These are phyloP conservation scores for Vaccinium corymbosum DNA, from an alignment of 148 eudicot species.

Conservation along the genomic window DNA sequence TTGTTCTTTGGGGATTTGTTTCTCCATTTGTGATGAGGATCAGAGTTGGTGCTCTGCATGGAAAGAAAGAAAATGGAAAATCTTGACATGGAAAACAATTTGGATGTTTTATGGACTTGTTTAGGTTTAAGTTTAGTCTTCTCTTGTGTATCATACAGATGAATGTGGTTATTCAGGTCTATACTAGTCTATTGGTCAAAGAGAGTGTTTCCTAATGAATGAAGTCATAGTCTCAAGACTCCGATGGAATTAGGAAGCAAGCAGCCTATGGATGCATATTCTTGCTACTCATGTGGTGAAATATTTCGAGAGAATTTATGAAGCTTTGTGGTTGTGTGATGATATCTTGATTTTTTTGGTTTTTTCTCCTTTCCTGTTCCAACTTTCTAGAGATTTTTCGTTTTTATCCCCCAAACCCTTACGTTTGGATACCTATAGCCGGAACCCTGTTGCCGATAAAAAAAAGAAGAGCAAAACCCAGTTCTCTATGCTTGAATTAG, in stretches of 20 bases:
- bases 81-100: not conserved
- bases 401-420: not conserved
- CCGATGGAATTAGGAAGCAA: not conserved
- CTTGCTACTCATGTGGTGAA: not conserved
- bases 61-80: not conserved
- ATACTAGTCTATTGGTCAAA: not conserved
- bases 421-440: not conserved
- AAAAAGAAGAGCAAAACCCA: not conserved
- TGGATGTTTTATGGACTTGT: not conserved
- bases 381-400: not conserved
- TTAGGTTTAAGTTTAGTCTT: not conserved
- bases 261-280: not conserved
- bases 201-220: not conserved
- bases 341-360: not conserved
- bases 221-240: not conserved
- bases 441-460: not conserved
- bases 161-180: not conserved
- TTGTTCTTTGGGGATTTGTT: not conserved
- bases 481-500: not conserved
- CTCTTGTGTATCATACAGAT: not conserved
- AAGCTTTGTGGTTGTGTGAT: not conserved
- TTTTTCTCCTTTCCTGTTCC: not conserved
- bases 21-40: not conserved
- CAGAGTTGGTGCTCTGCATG: not conserved
- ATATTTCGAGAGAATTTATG: not conserved